Evolutionary conservation across 2,329 filamentous ascomycete species (phyloP), one percentile per base, ranked within the genome.

Genomic region (Diaporthe helianthi): DNA sequence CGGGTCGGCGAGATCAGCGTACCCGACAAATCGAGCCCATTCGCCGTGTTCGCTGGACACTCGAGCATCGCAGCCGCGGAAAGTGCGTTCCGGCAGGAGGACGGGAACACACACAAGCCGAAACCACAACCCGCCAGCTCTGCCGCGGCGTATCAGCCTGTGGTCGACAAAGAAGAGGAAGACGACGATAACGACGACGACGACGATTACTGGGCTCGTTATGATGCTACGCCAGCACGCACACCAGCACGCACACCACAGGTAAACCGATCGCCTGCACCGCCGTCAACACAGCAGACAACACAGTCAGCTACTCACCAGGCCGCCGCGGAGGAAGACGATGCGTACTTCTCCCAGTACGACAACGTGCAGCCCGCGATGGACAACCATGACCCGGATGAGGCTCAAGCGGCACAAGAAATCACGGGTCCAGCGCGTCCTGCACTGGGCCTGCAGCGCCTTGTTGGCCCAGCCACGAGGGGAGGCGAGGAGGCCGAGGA

Each of bases 321-420:
- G 65, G 73, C 74, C 64, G 72, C 71, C 46, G 72, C 79, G 12
- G 81, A 83, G 9, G 83, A 83, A 24, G 92, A 94, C 71, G 87
- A 91, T 55, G 89, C 89, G 52, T 95, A 95, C 78, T 95, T 89
- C 78, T 88, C 90, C 22, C 89, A 91, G 76, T 95, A 96, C 78
- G 90, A 92, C 74, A 84, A 87, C 72, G 92, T 95, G 10, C 92
- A 95, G 77, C 92, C 92, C 2, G 92, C 92, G 38, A 89, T 95
- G 84, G 93, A 95, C 78, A 89, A 88, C 68, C 89, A 94, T 77
- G 92, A 94, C 73, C 92, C 92, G n/a, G 91, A 93, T 74, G 92
- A 93, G 67, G 70, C 70, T 13, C 63, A 54, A n/a, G 44, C 53
- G 54, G 70, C 64, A 65, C 54, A 69, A 80, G 89, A 84, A 68